Evolutionary conservation across 2,329 filamentous ascomycete species (phyloP).

Genomic region (Nigrograna mackinnonii): DNA sequence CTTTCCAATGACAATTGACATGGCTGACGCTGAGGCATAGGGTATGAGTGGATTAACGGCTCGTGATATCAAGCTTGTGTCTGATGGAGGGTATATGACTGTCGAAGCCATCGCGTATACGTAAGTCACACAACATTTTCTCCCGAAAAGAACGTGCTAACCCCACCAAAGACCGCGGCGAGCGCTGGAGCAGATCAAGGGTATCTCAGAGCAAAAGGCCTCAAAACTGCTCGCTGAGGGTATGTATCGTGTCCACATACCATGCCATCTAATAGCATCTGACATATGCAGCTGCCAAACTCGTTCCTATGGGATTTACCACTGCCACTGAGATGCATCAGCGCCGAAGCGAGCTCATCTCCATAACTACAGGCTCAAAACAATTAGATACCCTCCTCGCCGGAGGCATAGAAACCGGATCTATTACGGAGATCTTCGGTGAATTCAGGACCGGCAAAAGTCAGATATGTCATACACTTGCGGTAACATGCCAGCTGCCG

Average conservation of each 20-base stretch:
- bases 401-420: constrained; percentile 94
- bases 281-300: constrained; percentile 72
- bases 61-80: constrained; percentile 88
- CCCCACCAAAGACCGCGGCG: constrained; percentile 62
- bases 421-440: constrained; percentile 96
- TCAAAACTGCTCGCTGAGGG: constrained; percentile 89
- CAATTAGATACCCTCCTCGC: constrained; percentile 93
- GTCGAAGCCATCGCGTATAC: constrained; percentile 97
- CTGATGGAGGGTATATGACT: constrained; percentile 92
- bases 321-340: constrained; percentile 99
- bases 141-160: neutral
- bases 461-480: constrained; percentile 98
- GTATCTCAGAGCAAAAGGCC: constrained; percentile 96
- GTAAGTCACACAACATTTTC: constrained; percentile 45
- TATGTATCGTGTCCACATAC: too few relatives aligned
- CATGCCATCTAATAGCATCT: too few relatives aligned
- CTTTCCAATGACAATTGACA: neutral
- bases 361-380: constrained; percentile 97
- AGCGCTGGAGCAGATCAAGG: constrained; percentile 91
- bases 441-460: constrained; percentile 98
- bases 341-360: constrained; percentile 93
- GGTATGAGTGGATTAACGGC: constrained; percentile 89
- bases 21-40: constrained; percentile 50
- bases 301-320: constrained; percentile 98
- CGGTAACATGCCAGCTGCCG: constrained; percentile 94